Evolutionary conservation across 1,139 yeast genomes (phyloP).

Genomic region (Debaryomyces robertsiae): DNA sequence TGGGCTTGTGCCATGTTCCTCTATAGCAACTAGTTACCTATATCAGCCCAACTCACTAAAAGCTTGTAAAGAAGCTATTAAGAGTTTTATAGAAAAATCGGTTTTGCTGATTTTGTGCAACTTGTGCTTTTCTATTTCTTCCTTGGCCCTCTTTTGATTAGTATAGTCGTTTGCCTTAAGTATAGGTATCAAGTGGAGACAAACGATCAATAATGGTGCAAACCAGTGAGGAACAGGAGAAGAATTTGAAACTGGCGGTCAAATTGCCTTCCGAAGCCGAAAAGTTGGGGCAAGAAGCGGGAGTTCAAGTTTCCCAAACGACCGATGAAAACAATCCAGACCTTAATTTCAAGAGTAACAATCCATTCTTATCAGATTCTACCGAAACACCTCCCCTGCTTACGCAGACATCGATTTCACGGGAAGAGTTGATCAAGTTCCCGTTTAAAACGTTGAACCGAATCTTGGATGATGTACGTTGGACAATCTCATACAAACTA

Average conservation of each 20-base stretch:
- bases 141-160: conserved; percentile 4
- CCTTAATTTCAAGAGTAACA: conserved; percentile 17
- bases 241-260: background rate
- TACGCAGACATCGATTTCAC: conserved; percentile 2
- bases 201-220: conserved; percentile 6
- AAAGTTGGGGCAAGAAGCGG: background rate
- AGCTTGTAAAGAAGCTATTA: too few relatives aligned
- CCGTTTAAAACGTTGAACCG: conserved; percentile 69
- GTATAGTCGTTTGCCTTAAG: background rate
- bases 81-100: background rate
- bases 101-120: conserved; percentile 4
- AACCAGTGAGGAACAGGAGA: conserved; percentile 4
- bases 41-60: too few relatives aligned
- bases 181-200: background rate
- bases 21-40: too few relatives aligned
- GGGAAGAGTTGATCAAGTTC: conserved; percentile 16
- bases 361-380: conserved; percentile 20
- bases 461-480: conserved; percentile 62
- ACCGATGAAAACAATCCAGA: conserved; percentile 1
- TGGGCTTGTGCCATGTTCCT: conserved; percentile 1
- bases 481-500: conserved; percentile 35
- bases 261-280: background rate
- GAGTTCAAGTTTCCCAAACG: background rate
- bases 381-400: background rate
- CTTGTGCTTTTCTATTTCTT: background rate